Percentiles rank a stretch among this genome's conserved stretches.
These are phyloP conservation scores for Phytophthora aleatoria DNA, from an alignment of 352 stramenopile genomes.

Conservation along the genomic window DNA sequence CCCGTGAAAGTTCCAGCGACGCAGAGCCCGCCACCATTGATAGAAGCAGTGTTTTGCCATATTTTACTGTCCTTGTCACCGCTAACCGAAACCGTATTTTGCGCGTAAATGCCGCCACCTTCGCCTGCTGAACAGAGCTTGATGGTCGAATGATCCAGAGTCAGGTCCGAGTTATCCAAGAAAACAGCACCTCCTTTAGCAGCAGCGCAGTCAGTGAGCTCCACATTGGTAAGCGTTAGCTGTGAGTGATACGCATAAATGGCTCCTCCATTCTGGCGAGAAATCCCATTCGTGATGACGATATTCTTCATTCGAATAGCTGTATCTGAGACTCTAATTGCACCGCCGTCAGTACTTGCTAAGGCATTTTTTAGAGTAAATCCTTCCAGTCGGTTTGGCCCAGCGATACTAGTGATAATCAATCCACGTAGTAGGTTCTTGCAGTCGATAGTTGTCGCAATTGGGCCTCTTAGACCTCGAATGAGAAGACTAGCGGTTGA, in stretches of 20 bases:
- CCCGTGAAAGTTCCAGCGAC: conserved; percentile 11
- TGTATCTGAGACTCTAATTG: conserved; percentile 31
- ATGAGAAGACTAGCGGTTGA: conserved; percentile 34
- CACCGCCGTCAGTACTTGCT: conserved; percentile 21
- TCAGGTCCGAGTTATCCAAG: conserved; percentile 28
- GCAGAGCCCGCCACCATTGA: conserved; percentile 36
- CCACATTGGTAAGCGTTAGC: conserved; percentile 27
- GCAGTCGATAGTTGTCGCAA: conserved; percentile 52
- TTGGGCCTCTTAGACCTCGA: conserved; percentile 42
- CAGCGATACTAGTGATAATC: conserved; percentile 18
- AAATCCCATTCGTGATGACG: conserved; percentile 17
- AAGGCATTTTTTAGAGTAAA: conserved; percentile 36
- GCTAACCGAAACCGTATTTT: conserved; percentile 17
- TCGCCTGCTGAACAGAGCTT: conserved; percentile 21
- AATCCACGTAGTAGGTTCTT: conserved; percentile 24
- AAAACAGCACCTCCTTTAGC: conserved; percentile 39
- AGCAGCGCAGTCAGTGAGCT: conserved; percentile 30
- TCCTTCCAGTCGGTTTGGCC: conserved; percentile 21
- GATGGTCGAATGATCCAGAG: conserved; percentile 20
- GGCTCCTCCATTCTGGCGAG: conserved; percentile 33
- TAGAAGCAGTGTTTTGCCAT: conserved; percentile 28
- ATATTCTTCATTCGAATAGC: conserved; percentile 17
- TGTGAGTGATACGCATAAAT: conserved; percentile 35
- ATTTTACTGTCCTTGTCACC: conserved; percentile 28
- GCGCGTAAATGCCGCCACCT: conserved; percentile 39